A percentile compares a stretch with the other conserved stretches of the same genome.
These are phyloP conservation scores for Penicillium riverlandense DNA, from an alignment of 495 filamentous ascomycete species.

Conservation along the genomic window DNA sequence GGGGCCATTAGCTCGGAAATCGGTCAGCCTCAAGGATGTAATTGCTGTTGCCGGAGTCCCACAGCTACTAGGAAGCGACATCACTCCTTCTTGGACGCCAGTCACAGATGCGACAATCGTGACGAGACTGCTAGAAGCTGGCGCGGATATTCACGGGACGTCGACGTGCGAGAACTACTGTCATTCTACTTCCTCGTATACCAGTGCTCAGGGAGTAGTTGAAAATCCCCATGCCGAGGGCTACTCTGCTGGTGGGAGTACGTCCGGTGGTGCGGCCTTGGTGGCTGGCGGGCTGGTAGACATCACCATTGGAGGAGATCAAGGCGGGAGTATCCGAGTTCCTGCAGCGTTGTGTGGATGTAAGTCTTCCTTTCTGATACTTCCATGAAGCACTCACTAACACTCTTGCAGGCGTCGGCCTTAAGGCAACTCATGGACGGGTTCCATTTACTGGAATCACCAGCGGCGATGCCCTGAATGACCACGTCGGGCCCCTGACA, in stretches of 20 bases:
- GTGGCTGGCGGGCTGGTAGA: slow-evolving; percentile 44
- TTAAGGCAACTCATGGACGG: slow-evolving; percentile 46
- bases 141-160: slow-evolving; percentile 33
- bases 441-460: slow-evolving; percentile 44
- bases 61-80: slow-evolving; percentile 27
- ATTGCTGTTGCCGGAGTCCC: slow-evolving; percentile 35
- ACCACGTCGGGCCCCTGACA: slow-evolving; percentile 44
- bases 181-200: slow-evolving; percentile 34
- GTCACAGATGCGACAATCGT: slow-evolving; percentile 39
- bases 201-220: slow-evolving; percentile 41
- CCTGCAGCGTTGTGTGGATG: slow-evolving; percentile 43
- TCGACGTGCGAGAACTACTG: slow-evolving; percentile 44
- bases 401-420: slow-evolving; percentile 23
- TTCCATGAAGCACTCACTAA: background rate
- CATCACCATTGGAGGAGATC: slow-evolving; percentile 52
- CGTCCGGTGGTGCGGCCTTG: slow-evolving; percentile 48
- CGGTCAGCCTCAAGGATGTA: slow-evolving; percentile 56
- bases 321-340: slow-evolving; percentile 54
- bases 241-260: slow-evolving; percentile 49
- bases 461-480: slow-evolving; percentile 37
- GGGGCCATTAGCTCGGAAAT: slow-evolving; percentile 74
- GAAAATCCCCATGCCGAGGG: slow-evolving; percentile 44
- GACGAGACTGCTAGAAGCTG: slow-evolving; percentile 39
- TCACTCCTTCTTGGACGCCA: slow-evolving; percentile 32
- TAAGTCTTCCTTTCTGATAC: slow-evolving; percentile 4